Evolutionary conservation across 2,329 filamentous ascomycete genomes (phyloP), one percentile per base, ranked within the genome.

Genomic region (Canariomyces notabilis): DNA sequence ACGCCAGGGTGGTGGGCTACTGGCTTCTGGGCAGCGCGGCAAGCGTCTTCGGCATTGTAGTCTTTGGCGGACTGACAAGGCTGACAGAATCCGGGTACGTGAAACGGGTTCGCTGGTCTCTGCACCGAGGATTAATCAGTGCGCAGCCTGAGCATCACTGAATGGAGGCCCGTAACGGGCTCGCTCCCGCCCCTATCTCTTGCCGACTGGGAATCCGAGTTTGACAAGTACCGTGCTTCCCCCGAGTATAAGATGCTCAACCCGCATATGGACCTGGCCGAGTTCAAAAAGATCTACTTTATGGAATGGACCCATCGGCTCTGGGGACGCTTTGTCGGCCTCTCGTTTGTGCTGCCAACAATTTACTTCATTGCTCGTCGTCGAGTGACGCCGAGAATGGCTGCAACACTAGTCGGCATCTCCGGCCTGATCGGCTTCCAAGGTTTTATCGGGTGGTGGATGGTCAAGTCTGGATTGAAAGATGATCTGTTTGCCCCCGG

Each of bases 271-370:
- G 85, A 79, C 23, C 75, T 98, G 46, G 78, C 83, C 48, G 93
- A 98, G 65, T 98, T 97, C 73, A 96, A 97, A 69, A 85, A 93
- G 64, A 98, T 98, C 57, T 98, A 97, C 77, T 98, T 86, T 67
- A 97, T 97, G 93, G 93, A 98, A 74, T 98, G 93, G 93, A 82
- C 84, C 35, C 93, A 98, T 67, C 82, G 93, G 22, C 76, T 96
- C 45, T 97, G 93, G 90, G 93, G 93, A 37, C 84, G 93, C 54
- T 76, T 95, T 58, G 87, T 98, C 48, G 93, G 93, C 49, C 67
- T 97, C 52, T 85, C 88, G 41, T 96, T 97, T 66, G 82, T 95
- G 38, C 62, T 96, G 1, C 93, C 93, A 1, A 87, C 91, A 6
- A 68, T 85, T 46, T 97, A 95, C 74, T 94, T 97, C 62, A 79